These are phyloP conservation scores for Sclerospora graminicola DNA, from an alignment of 352 stramenopile species.

Conservation along the genomic window DNA sequence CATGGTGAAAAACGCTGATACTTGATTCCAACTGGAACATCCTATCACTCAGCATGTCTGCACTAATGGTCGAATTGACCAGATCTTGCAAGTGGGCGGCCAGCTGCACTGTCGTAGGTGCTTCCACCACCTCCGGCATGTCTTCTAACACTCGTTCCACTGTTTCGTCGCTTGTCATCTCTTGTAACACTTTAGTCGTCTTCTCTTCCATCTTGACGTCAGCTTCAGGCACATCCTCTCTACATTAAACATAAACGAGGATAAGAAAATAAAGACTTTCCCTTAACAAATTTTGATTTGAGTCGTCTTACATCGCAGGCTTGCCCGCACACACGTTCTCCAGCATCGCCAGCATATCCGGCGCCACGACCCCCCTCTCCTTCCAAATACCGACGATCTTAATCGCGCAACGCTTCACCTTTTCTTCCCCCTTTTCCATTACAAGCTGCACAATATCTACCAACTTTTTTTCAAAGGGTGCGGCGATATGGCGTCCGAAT, in stretches of 20 bases:
- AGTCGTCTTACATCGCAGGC: conserved; percentile 33
- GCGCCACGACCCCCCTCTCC: conserved; percentile 53
- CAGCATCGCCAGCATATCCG: conserved; percentile 41
- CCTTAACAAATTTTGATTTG: neutral
- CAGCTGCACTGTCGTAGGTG: conserved; percentile 30
- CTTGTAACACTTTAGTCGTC: conserved; percentile 18
- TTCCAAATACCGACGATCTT: conserved; percentile 85
- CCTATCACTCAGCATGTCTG: conserved; percentile 76
- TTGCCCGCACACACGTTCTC: conserved; percentile 70
- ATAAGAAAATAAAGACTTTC: conserved; percentile 1
- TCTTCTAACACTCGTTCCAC: conserved; percentile 51
- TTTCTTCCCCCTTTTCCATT: conserved; percentile 60
- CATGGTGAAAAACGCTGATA: conserved; percentile 62
- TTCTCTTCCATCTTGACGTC: conserved; percentile 21
- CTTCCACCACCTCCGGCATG: conserved; percentile 56
- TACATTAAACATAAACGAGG: conserved; percentile 5
- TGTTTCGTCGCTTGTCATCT: conserved; percentile 28
- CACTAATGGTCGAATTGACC: conserved; percentile 71
- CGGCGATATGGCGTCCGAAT: conserved; percentile 58
- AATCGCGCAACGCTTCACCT: conserved; percentile 76
- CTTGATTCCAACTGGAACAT: conserved; percentile 85
- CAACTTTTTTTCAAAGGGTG: conserved; percentile 48
- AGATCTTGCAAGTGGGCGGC: conserved; percentile 52
- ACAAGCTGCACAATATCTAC: conserved; percentile 48
- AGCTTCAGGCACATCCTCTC: conserved; percentile 17